Base-by-base conservation (phyloP, 2,329 filamentous ascomycete genomes). In the Xylariales sp. region DNA sequence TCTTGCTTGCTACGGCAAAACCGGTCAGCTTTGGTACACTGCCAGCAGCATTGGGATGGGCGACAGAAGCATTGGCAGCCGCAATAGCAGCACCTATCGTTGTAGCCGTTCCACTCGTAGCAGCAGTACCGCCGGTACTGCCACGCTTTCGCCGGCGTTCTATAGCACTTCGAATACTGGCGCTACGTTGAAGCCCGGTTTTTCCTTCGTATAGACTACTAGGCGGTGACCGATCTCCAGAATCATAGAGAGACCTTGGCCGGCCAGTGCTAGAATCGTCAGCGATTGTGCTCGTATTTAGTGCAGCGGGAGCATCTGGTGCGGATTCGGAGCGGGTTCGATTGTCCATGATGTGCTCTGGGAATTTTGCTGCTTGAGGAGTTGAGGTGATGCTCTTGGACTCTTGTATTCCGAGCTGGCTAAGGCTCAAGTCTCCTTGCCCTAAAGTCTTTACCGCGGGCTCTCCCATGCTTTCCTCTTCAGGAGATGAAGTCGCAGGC, bases 1-100 rank as follows among this genome's bases (percentile, higher is more conserved):
- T 96, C 61, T 94, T 95, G 59, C 87, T 94, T 33, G 93, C 93
- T 47, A 97, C 89, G 34, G 93, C 91, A 59, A 98, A 98, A 0
- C 93, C 93, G 5, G 91, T 95, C 46, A 95, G 72, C 46, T 90
- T 89, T 30, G 87, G 85, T 5, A 78, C 74, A 48, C 74, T 76
- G 13, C 72, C 56, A 41, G 67, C 69, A 27, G 71, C 69, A 19
- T 69, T 68, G 12, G 84, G 77, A 48, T 84, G 78, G 13, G 78
- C 78, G n/a, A 90, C 61, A 4, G 83, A 82, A 24, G 76, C 70
- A 42, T 83, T 83, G 41, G 80, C 83, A n/a, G 82, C 78, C 37
- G 76, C 78, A 48, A 90, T 79, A 13, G 81, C 79, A 6, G 85
- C 83, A 38, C 81, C 84, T 46, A 91, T 81, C 2, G 83, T 83